These are phyloP conservation scores for Fusarium udum DNA, from an alignment of 2,329 filamentous ascomycete genomes.

Conservation along the genomic window DNA sequence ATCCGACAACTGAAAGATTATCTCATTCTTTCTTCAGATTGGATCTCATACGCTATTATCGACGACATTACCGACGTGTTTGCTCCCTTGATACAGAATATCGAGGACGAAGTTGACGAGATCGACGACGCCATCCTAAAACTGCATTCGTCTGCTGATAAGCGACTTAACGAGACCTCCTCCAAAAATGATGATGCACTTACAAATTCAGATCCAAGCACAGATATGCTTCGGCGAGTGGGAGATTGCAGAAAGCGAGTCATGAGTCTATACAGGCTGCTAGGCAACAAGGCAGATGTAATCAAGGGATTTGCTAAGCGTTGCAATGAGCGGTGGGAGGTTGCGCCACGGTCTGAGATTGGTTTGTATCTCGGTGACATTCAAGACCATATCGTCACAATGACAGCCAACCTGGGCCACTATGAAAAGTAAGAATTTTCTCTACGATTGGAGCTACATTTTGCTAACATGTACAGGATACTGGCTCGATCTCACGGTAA, in stretches of 20 bases:
- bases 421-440: slow-evolving; percentile 82
- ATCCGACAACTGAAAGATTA: slow-evolving; percentile 96
- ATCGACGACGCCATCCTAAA: slow-evolving; percentile 92
- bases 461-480: slow-evolving; percentile 64
- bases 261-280: slow-evolving; percentile 90
- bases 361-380: slow-evolving; percentile 98
- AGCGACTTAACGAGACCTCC: slow-evolving; percentile 52
- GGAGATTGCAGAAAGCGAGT: slow-evolving; percentile 97
- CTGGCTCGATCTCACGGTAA: slow-evolving; percentile 92
- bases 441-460: not conserved
- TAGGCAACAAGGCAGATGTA: slow-evolving; percentile 98
- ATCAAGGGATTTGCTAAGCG: slow-evolving; percentile 99
- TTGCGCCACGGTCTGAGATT: slow-evolving; percentile 93
- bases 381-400: slow-evolving; percentile 98
- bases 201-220: slow-evolving; percentile 59
- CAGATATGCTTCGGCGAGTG: slow-evolving; percentile 90
- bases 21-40: slow-evolving; percentile 90
- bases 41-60: slow-evolving; percentile 98
- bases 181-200: slow-evolving; percentile 60
- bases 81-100: slow-evolving; percentile 87
- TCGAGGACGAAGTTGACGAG: slow-evolving; percentile 96
- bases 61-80: slow-evolving; percentile 99
- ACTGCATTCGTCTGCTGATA: slow-evolving; percentile 72
- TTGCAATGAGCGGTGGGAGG: slow-evolving; percentile 97
- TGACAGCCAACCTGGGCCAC: slow-evolving; percentile 95